These are phyloP conservation scores for Amanita muscaria DNA, from an alignment of 768 basidiomycete species.

Conservation along the genomic window DNA sequence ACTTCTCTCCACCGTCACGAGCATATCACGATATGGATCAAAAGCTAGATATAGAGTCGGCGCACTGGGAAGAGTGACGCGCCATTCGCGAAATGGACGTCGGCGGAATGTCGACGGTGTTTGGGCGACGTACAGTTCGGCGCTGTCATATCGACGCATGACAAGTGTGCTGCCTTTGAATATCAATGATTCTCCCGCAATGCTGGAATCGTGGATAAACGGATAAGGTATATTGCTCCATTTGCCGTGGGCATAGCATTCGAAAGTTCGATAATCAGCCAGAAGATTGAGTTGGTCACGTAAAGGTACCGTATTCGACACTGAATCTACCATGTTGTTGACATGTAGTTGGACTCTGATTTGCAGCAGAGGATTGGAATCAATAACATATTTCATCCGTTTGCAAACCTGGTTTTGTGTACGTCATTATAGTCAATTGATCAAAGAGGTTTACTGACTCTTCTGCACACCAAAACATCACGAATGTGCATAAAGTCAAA, in stretches of 20 bases:
- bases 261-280: background rate
- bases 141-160: background rate
- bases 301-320: background rate
- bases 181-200: background rate
- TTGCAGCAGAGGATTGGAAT: conserved; percentile 5
- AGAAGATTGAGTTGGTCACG: background rate
- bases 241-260: background rate
- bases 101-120: background rate
- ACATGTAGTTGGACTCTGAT: conserved; percentile 11
- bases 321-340: conserved; percentile 9
- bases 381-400: background rate
- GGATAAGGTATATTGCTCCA: background rate
- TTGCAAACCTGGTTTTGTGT: background rate
- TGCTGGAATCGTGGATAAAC: background rate
- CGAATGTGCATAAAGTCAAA: background rate
- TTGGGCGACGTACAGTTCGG: background rate
- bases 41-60: background rate
- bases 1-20: background rate
- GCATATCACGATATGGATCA: background rate
- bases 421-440: background rate
- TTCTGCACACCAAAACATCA: background rate
- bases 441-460: background rate
- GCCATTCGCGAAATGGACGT: background rate
- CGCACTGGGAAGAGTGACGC: background rate
- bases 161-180: background rate